Percentiles rank a stretch among this genome's conserved stretches.
Conservation (phyloP, 345 rosid genomes). For the Eutrema japonicum region DNA sequence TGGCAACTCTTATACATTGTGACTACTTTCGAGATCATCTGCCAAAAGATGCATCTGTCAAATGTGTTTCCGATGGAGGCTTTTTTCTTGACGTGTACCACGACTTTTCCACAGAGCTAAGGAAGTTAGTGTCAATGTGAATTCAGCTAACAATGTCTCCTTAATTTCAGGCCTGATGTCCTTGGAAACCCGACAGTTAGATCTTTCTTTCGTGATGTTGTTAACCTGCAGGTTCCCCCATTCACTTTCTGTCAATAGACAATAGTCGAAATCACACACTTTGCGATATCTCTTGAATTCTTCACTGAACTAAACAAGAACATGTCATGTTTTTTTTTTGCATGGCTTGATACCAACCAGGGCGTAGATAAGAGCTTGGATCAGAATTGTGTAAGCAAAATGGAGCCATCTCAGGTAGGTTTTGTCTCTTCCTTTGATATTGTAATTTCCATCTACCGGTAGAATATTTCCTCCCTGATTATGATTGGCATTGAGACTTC, state of each 20-base stretch:
- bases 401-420: constrained; percentile 53
- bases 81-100: constrained; percentile 72
- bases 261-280: not conserved
- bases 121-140: not conserved
- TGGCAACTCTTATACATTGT: constrained; percentile 85
- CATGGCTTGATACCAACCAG: constrained; percentile 48
- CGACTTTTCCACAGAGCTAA: not conserved
- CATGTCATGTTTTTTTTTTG: not conserved
- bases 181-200: constrained; percentile 61
- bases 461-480: constrained; percentile 2
- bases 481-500: constrained; percentile 13
- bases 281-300: constrained; percentile 4
- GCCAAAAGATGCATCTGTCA: constrained; percentile 67
- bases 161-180: constrained; percentile 68
- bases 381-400: constrained; percentile 50
- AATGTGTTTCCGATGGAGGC: constrained; percentile 91
- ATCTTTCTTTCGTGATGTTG: constrained; percentile 66
- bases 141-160: constrained; percentile 5
- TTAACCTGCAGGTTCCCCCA: constrained; percentile 62
- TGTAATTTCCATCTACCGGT: no score
- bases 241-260: constrained; percentile 12
- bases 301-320: constrained; percentile 2
- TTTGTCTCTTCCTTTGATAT: constrained; percentile 17
- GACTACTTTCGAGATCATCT: constrained; percentile 68
- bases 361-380: constrained; percentile 61